A percentile compares a stretch with the other conserved stretches of the same genome.
Conservation (phyloP, 2,329 filamentous ascomycete species). For the Hypoxylon sp. region DNA sequence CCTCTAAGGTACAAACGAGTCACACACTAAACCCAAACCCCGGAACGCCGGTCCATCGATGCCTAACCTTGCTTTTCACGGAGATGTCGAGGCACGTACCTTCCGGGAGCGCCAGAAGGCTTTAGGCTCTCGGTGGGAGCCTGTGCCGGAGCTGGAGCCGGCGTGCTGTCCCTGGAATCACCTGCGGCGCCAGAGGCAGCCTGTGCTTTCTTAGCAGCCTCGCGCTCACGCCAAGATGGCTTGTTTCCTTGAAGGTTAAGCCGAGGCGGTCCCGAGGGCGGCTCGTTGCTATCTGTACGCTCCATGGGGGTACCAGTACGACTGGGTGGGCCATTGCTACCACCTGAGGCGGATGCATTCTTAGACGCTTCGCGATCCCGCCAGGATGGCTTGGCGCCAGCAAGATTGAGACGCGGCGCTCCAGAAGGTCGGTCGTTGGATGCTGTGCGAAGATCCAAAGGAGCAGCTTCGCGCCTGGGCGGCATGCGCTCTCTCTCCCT, state of each 20-base stretch:
- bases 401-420: conserved; percentile 70
- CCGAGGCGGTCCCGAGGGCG: conserved; percentile 65
- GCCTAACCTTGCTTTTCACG: conserved; percentile 57
- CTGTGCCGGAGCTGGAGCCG: conserved; percentile 35
- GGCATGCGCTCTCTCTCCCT: conserved; percentile 65
- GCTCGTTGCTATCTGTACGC: conserved; percentile 50
- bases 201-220: conserved; percentile 65
- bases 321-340: conserved; percentile 52
- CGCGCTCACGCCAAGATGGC: conserved; percentile 81
- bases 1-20: conserved; percentile 50
- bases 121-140: conserved; percentile 63
- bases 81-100: conserved; percentile 70
- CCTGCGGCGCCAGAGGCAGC: conserved; percentile 50
- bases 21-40: conserved; percentile 51
- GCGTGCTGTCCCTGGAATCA: conserved; percentile 35
- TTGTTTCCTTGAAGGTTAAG: conserved; percentile 73
- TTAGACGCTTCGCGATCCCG: conserved; percentile 72
- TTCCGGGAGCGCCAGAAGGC: conserved; percentile 68
- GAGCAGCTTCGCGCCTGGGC: conserved; percentile 58
- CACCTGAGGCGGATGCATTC: conserved; percentile 51
- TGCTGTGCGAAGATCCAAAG: conserved; percentile 62
- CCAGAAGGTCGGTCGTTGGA: conserved; percentile 63
- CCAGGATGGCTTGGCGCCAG: conserved; percentile 68
- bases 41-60: conserved; percentile 51
- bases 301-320: conserved; percentile 50